Base-by-base conservation (phyloP, 805 yeast genomes). In the Sungouiella blattae region DNA sequence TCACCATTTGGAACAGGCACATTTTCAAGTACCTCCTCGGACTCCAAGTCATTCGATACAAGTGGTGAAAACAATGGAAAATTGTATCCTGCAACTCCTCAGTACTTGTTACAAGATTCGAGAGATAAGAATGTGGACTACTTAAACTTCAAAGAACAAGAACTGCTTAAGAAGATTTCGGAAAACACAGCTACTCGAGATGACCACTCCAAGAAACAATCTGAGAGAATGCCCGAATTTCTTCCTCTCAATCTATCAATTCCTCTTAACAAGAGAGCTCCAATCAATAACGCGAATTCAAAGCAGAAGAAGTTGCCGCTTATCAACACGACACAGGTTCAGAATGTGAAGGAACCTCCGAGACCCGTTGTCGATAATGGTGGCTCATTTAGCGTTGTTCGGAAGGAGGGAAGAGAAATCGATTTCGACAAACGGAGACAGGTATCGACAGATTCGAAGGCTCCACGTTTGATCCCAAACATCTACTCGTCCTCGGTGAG, bases 381-480 rank as follows among this genome's bases (percentile, higher is more conserved):
- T 24, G 27, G 22, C 29, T 26, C 26, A 9, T 86, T 87, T 53
- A 70, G 82, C 39, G 80, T 87, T 1, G 71, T 87, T 6, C 62
- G 89, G 21, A 74, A 77, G 16, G 77, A 74, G n/a, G 76, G 73
- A 11, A 66, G 73, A 22, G 95, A 84, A 49, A 86, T 86, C 41
- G 88, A 88, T 56, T 87, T 87, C 52, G 93, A 87, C 49, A 78
- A 83, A 47, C 69, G 87, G 33, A 62, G 95, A 28, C 78, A 77
- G 30, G 81, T 95, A 0, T 94, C 95, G 1, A 84, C 75, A 50
- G 78, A 65, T 13, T 53, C 62, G 13, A 62, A 62, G 32, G 60
- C 71, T 1, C 71, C 80, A 1, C 73, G 47, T 28, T 52, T 18
- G 35, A 47, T 47, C 11, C 50, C 52, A 7, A 47, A 44, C 27